A percentile compares a stretch with the other conserved stretches of the same genome.
Conservation (phyloP, 768 basidiomycete species). For the Suillus variegatus region DNA sequence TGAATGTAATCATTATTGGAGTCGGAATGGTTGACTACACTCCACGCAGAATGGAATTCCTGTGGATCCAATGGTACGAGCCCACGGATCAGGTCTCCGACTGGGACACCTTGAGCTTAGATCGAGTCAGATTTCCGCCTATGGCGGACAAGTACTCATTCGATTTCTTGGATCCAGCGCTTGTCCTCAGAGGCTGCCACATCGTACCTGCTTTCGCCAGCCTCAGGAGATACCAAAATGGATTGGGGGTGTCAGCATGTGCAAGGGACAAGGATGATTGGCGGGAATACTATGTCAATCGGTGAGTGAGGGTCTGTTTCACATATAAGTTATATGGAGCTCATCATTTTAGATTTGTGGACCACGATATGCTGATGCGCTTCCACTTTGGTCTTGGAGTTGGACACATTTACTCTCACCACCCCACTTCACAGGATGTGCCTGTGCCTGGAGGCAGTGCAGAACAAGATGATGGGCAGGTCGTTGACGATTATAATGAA, state of each 20-base stretch:
- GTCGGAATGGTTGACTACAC: neutral
- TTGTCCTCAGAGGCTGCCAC: conserved; percentile 6
- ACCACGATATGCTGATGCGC: neutral
- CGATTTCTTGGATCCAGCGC: conserved; percentile 1
- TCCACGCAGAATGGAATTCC: neutral
- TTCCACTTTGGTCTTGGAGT: conserved; percentile 1
- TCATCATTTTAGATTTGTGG: neutral
- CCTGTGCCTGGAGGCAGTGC: too few relatives aligned
- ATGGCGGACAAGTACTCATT: neutral
- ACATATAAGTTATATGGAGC: neutral
- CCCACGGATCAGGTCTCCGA: neutral
- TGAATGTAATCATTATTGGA: neutral
- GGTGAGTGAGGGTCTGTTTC: neutral
- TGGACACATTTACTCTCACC: neutral
- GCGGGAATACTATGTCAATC: neutral
- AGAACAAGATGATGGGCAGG: too few relatives aligned
- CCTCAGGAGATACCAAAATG: neutral
- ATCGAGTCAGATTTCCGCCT: neutral
- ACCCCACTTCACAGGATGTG: too few relatives aligned
- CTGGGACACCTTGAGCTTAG: neutral
- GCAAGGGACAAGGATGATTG: neutral
- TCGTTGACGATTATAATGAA: too few relatives aligned
- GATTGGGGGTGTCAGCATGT: neutral
- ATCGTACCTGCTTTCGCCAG: neutral
- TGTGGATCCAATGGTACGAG: conserved; percentile 6